Evolutionary conservation across 1,139 yeast species (phyloP), one percentile per base, ranked within the genome.

Genomic region (Geotrichum europaeum): DNA sequence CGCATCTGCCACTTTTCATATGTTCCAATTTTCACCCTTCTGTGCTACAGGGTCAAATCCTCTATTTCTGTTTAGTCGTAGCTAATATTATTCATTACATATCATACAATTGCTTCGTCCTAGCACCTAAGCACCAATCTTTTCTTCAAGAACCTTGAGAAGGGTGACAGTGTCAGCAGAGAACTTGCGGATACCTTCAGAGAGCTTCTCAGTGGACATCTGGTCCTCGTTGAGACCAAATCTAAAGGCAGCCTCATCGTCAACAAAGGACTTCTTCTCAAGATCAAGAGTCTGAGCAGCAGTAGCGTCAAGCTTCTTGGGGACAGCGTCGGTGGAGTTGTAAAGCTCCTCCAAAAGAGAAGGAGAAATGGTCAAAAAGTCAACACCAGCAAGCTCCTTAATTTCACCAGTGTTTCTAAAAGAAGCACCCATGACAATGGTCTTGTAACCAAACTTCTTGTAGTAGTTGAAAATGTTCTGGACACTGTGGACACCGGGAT

Each of bases 341-440:
- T 84, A 77, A 75, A 94, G 85, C 79, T 90, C 89, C 79, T 92
- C 97, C 78, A 94, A 85, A 73, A 94, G 83, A 76, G 83, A 84
- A 75, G 99, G 99, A 70, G 99, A 84, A 73, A 94, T 92, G 75
- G 99, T 94, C 80, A 94, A 83, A 84, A 79, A 95, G 78, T 94
- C 99, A 75, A 90, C 88, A 78, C 99, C 99, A 66, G 99, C 98
- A 72, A 94, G 84, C 70, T 96, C 96, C 79, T 87, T 88, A 80
- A 94, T 91, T 81, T 94, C 99, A 69, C 95, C 97, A 67, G 82
- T 79, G 83, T 92, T 95, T 86, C 99, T 92, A 92, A 94, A 94
- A 63, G 98, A 92, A 65, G 99, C 99, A 79, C 99, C 99, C 99
- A 94, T 94, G 74, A 94, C 99, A 76, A 94, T 92, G 78, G 99